Evolutionary conservation across 306 rosid genomes (phyloP).

Genomic region (Psophocarpus tetragonolobus): DNA sequence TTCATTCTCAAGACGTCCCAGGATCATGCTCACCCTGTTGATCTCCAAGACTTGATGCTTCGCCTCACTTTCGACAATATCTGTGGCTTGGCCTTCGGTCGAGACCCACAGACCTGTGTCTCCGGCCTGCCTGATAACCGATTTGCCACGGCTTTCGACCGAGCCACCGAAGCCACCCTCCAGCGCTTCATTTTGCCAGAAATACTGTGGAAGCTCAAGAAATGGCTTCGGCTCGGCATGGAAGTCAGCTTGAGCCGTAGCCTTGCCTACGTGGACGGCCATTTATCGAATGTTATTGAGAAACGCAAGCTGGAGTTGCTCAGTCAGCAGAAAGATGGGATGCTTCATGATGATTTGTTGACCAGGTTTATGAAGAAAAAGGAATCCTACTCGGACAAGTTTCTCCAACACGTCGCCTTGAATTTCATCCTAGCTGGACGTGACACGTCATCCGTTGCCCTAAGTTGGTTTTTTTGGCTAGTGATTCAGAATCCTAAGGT

Average conservation of each 20-base stretch:
- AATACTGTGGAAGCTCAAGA: constrained; percentile 74
- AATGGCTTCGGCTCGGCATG: constrained; percentile 89
- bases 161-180: constrained; percentile 85
- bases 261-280: constrained; percentile 63
- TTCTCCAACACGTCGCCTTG: constrained; percentile 82
- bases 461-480: constrained; percentile 92
- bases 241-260: constrained; percentile 87
- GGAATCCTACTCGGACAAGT: constrained; percentile 65
- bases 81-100: constrained; percentile 86
- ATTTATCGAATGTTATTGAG: constrained; percentile 71
- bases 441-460: constrained; percentile 79
- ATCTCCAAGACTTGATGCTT: constrained; percentile 73
- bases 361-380: constrained; percentile 90
- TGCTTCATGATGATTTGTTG: constrained; percentile 71
- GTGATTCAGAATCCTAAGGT: constrained; percentile 59
- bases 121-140: constrained; percentile 55
- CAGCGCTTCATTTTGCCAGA: constrained; percentile 82
- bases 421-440: constrained; percentile 98
- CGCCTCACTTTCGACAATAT: constrained; percentile 91
- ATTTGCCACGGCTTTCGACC: constrained; percentile 76
- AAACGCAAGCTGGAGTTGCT: constrained; percentile 78
- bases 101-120: constrained; percentile 76
- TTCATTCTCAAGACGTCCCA: constrained; percentile 55
- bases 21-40: constrained; percentile 49
- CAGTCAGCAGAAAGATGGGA: constrained; percentile 64